Evolutionary conservation across 192 early-diverging fungal genomes (phyloP), one percentile per base, ranked within the genome.

Genomic region (Chytriomyces hyalinus): DNA sequence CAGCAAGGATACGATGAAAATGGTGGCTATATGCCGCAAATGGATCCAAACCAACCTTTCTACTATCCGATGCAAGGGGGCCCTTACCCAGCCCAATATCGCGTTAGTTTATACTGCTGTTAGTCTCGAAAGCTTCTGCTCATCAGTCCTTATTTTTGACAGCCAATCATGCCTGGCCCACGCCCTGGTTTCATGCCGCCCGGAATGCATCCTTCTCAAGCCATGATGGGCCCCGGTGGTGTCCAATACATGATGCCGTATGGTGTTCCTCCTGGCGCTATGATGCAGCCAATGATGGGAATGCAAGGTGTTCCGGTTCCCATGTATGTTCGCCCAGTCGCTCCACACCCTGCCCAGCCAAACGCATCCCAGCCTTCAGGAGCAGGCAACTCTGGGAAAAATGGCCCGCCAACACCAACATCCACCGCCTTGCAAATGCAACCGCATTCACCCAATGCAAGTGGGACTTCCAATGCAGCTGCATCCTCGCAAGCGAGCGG

Each of bases 271-370:
- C 64, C 78, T 11, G 63, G 64, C 53, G 64, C 78, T 13, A 65
- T 63, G 65, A 22, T 79, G 51, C 78, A 61, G n/a, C 78, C 48
- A 53, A 79, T 79, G 71, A 79, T 79, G 70, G 77, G 69, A 51
- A 65, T 57, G 59, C 61, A 4, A 4, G 61, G 20, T 15, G 73
- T 71, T 59, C n/a, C 26, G 22, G 26, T 65, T 11, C 20, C 20
- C 13, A 63, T 61, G 49, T 63, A 63, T 49, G 62, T 24, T 26
- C 66, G 66, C 44, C 66, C 66, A 10, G 66, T 47, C 43, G 28
- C 45, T 46, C 70, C 17, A 46, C 75, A 77, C n/a, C 49, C 45
- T 11, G 65, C 43, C 2, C 76, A 78, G 36, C 2, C 15, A 4
- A 11, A 15, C 15, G 17, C 9, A 17, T n/a, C 15, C n/a, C n/a